A percentile compares a stretch with the other conserved stretches of the same genome.
Evolutionary conservation across 2,329 filamentous ascomycete genomes (phyloP).

Genomic region (Daldinia eschscholtzii): DNA sequence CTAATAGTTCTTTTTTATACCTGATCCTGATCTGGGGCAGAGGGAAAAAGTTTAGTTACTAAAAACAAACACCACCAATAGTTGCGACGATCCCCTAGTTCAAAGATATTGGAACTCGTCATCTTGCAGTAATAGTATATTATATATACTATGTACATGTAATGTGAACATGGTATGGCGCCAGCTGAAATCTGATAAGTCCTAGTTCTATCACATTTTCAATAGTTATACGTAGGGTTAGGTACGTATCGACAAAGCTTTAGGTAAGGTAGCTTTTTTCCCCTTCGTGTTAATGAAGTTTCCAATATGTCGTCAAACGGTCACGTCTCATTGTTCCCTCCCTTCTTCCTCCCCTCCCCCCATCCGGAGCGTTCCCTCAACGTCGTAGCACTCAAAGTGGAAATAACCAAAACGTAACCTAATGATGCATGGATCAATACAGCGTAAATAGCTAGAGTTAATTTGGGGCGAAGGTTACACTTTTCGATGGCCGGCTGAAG

Average conservation of each 20-base stretch:
- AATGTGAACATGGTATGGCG: not conserved
- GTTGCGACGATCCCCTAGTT: not conserved
- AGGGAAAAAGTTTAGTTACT: not conserved
- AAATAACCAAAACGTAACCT: slow-evolving; percentile 16
- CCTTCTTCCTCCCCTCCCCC: not conserved
- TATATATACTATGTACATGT: too few relatives aligned
- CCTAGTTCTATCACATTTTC: not conserved
- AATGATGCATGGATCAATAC: slow-evolving; percentile 35
- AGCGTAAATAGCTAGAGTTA: slow-evolving; percentile 16
- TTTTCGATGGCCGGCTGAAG: slow-evolving; percentile 33
- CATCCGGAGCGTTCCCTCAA: slow-evolving; percentile 9
- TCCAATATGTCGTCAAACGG: slow-evolving; percentile 3
- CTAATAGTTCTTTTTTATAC: not conserved
- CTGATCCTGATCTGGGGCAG: not conserved
- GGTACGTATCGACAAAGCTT: not conserved
- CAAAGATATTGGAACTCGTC: not conserved
- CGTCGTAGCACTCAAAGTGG: slow-evolving; percentile 25
- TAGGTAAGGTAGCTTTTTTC: too few relatives aligned
- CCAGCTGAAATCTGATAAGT: not conserved
- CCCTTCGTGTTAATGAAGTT: not conserved
- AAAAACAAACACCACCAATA: slow-evolving; percentile 1
- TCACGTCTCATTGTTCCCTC: not conserved
- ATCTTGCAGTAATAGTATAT: not conserved
- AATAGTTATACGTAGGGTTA: not conserved
- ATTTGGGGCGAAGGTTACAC: slow-evolving; percentile 10